Conservation (phyloP, 345 rosid genomes). For the Noccaea bulbosa region DNA sequence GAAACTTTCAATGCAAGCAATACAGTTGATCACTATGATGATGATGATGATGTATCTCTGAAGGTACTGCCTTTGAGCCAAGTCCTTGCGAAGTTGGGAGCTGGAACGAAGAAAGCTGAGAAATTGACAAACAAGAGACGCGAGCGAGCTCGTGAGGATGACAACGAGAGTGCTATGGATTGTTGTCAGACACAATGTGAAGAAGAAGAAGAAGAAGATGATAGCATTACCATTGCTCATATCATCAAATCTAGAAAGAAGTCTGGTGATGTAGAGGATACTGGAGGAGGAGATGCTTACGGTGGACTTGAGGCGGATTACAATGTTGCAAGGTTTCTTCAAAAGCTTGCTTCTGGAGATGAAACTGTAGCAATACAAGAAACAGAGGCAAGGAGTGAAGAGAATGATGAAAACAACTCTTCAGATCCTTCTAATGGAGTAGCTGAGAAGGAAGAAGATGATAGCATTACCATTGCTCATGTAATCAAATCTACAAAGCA, state of each 20-base stretch:
- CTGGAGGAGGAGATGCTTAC: background rate
- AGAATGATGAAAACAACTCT: background rate
- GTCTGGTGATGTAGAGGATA: background rate
- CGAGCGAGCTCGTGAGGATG: constrained; percentile 18
- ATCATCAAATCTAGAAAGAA: constrained; percentile 23
- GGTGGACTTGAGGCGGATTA: background rate
- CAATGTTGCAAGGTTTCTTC: constrained; percentile 6
- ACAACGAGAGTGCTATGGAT: constrained; percentile 10
- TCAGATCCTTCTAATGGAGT: constrained; percentile 4
- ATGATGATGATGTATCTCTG: constrained; percentile 13
- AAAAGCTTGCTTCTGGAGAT: constrained; percentile 5
- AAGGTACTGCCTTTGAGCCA: constrained; percentile 22
- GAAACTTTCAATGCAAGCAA: background rate
- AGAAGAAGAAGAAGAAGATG: constrained; percentile 5
- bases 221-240: constrained; percentile 15
- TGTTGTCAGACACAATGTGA: constrained; percentile 8
- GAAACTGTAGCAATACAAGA: background rate
- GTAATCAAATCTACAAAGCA: background rate
- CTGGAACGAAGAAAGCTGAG: background rate
- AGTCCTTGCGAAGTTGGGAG: constrained; percentile 17
- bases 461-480: constrained; percentile 16
- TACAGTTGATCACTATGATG: background rate
- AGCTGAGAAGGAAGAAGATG: constrained; percentile 10
- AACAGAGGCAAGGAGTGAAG: background rate
- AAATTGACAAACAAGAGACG: constrained; percentile 3